Percentiles rank a stretch among this genome's conserved stretches.
Conservation (phyloP, 768 basidiomycete genomes). For the Russula virescens region DNA sequence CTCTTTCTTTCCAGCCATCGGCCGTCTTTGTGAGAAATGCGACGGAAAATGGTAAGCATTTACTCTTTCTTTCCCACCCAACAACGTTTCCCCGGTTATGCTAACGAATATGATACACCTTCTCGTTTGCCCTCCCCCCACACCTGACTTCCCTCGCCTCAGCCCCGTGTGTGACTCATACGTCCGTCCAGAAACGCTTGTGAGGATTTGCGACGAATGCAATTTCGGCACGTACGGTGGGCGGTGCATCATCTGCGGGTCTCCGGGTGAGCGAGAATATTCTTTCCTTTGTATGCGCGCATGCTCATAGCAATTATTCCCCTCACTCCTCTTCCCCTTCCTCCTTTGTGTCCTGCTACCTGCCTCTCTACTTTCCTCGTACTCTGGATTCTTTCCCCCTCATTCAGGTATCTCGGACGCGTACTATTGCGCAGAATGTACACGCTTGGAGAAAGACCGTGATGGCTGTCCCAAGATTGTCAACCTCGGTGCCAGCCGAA, state of each 20-base stretch:
- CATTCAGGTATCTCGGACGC: slow-evolving; percentile 90
- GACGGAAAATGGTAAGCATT: slow-evolving; percentile 92
- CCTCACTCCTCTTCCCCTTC: not conserved
- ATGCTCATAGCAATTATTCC: too few species aligned
- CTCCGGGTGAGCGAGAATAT: slow-evolving; percentile 57
- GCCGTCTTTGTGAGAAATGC: slow-evolving; percentile 97
- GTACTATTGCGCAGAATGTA: slow-evolving; percentile 97
- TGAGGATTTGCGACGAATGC: slow-evolving; percentile 98
- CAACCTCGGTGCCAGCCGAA: slow-evolving; percentile 90
- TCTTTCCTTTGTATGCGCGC: not conserved
- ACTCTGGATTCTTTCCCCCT: not conserved
- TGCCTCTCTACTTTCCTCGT: not conserved
- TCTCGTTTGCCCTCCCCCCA: too few species aligned
- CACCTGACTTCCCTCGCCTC: not conserved
- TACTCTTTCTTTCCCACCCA: too few species aligned
- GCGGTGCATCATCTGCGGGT: slow-evolving; percentile 95
- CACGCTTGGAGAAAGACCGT: slow-evolving; percentile 92
- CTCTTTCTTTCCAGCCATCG: slow-evolving; percentile 61
- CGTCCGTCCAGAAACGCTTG: slow-evolving; percentile 95
- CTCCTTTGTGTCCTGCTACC: not conserved
- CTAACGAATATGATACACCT: too few species aligned
- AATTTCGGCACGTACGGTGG: slow-evolving; percentile 99
- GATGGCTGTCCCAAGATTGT: slow-evolving; percentile 99
- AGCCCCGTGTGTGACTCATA: slow-evolving; percentile 99
- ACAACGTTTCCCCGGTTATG: too few species aligned